Evolutionary conservation across 371 early-diverging fungal species (phyloP), one percentile per base, ranked within the genome.

Genomic region (Funneliformis caledonium): DNA sequence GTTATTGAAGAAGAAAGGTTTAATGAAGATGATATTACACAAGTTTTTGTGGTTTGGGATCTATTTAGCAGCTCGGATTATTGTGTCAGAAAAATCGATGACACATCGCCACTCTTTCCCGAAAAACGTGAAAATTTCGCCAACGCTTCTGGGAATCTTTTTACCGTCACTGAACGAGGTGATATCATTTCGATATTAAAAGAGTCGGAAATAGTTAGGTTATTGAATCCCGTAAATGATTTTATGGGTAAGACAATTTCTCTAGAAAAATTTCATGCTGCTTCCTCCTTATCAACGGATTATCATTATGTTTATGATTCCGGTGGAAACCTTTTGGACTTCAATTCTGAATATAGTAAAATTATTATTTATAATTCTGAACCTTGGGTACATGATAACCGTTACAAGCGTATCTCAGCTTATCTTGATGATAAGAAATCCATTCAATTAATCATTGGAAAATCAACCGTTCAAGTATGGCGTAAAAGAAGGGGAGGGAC

Each of bases 181-280:
- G n/a, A 72, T 52, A 6, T 72, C 14, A 4, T 72, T 72, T 72
- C 50, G 14, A 14, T 72, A 11, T 72, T 72, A 26, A 5, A 72
- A 14, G 26, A 52, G 26, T 26, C 47, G 12, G 72, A 72, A 7
- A 31, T 72, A 6, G 12, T 2, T 48, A 10, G 12, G 11, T 22
- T 48, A 22, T 26, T 47, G 33, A 31, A 72, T n/a, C 22, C 69
- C 6, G n/a, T 8, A 19, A 7, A 6, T 9, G 22, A 31, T 10
- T 22, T 8, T 31, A n/a, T 31, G 12, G 16, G 16, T 1, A 72
- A 47, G 7, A 31, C 10, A 72, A 52, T 50, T 50, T 14, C 22
- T 9, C 26, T 72, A 14, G 14, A 9, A 1, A 10, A 50, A 16
- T 37, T 37, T 37, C 16, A 9, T 72, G 4, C 8, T 37, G 6